Percentiles rank a stretch among this genome's conserved stretches.
phyloP scores from a whole-genome alignment of 2,329 filamentous ascomycete genomes.

The Camptophora hylomeconis region DNA sequence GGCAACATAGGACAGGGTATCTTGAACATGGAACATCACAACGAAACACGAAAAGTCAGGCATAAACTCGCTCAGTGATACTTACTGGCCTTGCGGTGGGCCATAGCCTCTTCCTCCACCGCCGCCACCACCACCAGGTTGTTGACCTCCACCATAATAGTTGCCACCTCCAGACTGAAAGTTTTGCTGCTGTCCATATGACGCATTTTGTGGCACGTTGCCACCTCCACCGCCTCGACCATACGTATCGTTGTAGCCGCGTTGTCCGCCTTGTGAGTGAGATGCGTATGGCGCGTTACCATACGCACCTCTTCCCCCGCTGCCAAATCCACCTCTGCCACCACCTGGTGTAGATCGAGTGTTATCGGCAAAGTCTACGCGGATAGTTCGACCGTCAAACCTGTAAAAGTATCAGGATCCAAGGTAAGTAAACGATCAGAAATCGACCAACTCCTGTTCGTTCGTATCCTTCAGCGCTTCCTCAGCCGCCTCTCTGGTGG shows the following conservation, averaged over 20 bases:
- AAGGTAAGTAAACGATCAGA: neutral
- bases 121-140: constrained; percentile 21
- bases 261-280: no score
- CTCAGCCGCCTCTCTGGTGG: constrained; percentile 31
- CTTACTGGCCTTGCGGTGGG: constrained; percentile 3
- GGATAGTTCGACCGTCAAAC: constrained; percentile 87
- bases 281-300: constrained; percentile 17
- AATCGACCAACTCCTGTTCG: constrained; percentile 53
- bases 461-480: constrained; percentile 31
- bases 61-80: no score
- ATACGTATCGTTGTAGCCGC: constrained; percentile 18
- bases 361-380: constrained; percentile 90
- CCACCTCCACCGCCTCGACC: constrained; percentile 14
- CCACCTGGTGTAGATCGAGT: constrained; percentile 54
- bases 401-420: constrained; percentile 33
- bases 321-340: constrained; percentile 31
- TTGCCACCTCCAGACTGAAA: constrained; percentile 1
- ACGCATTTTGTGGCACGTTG: constrained; percentile 18
- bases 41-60: no score
- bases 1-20: no score
- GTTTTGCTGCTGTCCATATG: constrained; percentile 13
- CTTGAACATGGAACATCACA: no score
- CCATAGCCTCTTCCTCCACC: constrained; percentile 20
- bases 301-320: constrained; percentile 34
- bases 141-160: constrained; percentile 17